phyloP scores from a whole-genome alignment of 495 filamentous ascomycete genomes.

The Ramalina intermedia region DNA sequence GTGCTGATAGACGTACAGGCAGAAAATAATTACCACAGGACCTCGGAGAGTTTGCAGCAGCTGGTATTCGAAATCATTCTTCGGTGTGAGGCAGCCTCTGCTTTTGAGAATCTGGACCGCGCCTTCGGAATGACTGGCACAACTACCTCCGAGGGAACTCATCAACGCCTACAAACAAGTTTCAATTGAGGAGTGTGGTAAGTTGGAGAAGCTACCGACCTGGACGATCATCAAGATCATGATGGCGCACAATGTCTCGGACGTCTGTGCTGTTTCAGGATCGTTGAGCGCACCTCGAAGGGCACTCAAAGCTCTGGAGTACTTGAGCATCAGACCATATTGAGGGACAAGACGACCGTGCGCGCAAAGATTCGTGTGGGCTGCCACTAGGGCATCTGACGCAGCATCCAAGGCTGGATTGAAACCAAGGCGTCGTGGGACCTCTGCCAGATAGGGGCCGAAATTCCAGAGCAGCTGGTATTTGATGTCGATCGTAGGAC shows the following conservation, averaged over 20 bases:
- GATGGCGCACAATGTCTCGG: slow-evolving; percentile 31
- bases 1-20: neutral
- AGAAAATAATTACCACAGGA: slow-evolving; percentile 20
- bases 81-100: slow-evolving; percentile 19
- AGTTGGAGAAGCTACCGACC: slow-evolving; percentile 10
- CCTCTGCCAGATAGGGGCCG: slow-evolving; percentile 24
- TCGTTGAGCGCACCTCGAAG: slow-evolving; percentile 27
- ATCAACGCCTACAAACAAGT: slow-evolving; percentile 15
- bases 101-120: slow-evolving; percentile 27
- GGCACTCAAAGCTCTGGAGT: slow-evolving; percentile 23
- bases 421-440: slow-evolving; percentile 26
- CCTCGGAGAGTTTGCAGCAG: slow-evolving; percentile 26
- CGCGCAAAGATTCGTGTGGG: slow-evolving; percentile 19
- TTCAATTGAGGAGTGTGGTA: neutral
- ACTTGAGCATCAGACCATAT: slow-evolving; percentile 20
- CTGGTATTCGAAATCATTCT: slow-evolving; percentile 25
- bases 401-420: slow-evolving; percentile 31
- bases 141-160: slow-evolving; percentile 2
- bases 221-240: slow-evolving; percentile 30
- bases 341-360: neutral
- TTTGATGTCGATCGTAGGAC: slow-evolving; percentile 24
- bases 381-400: slow-evolving; percentile 22
- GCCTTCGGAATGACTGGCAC: slow-evolving; percentile 28
- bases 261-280: slow-evolving; percentile 20
- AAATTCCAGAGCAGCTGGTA: slow-evolving; percentile 28